Evolutionary conservation across 441 rosid genomes (phyloP), one percentile per base, ranked within the genome.

Genomic region (Flueggea neowawraea): DNA sequence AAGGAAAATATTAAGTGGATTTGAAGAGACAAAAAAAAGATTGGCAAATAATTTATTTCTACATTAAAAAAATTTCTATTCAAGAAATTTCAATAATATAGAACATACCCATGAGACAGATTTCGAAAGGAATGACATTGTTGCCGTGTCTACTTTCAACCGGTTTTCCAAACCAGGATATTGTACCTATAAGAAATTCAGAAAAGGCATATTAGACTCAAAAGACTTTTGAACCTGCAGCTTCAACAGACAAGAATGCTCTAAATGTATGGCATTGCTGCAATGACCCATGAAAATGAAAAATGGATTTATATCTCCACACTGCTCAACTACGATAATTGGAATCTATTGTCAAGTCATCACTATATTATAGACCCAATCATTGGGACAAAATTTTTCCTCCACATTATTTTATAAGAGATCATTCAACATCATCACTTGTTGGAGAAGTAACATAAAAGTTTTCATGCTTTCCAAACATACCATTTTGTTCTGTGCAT

Each of bases 91-190:
- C 50, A 1, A 47, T 11, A n/a, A 62, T 31, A 58, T 12, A 56
- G 48, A 16, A 55, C 61, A 11, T 62, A 91, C 96, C 96, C 85
- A 77, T 55, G 80, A 70, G 54, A 84, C 83, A n/a, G 83, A 79
- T 64, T 78, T 83, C 14, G 96, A 86, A 57, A 93, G 89, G 75
- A 86, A 74, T 44, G 86, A 80, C 95, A 93, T 88, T 50, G 84
- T 82, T 70, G 68, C 68, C 62, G 74, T 83, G 79, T 93, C 98
- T 49, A 90, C 64, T 67, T 73, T 79, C 98, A 90, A 85, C 75
- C 82, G 85, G 62, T 63, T 74, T 76, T 78, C 83, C 65, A 93
- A 70, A 59, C 92, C 91, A 56, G 98, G 98, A 74, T 90, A 93
- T 28, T 88, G 97, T 65, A 93, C 92, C 98, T 91, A 69, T 64